Conservation (phyloP, 2,329 filamentous ascomycete genomes). For the Botrytis porri region DNA sequence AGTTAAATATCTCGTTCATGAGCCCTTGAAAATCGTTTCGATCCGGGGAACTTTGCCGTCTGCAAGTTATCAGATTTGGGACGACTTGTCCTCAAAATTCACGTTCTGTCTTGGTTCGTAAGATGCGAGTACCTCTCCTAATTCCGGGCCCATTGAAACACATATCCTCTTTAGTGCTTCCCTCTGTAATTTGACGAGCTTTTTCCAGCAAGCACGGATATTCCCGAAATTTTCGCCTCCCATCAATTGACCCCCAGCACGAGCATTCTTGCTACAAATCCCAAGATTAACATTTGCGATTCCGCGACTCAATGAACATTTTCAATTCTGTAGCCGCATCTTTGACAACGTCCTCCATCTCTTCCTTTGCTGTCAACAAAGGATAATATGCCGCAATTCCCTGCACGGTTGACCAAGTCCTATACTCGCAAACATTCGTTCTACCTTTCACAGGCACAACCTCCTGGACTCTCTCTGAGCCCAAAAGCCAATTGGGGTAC, state of each 20-base stretch:
- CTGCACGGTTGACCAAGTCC: conserved; percentile 25
- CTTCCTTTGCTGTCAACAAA: conserved; percentile 24
- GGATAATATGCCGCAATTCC: conserved; percentile 30
- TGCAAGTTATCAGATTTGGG: neutral
- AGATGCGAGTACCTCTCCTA: neutral
- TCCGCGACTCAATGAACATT: conserved; percentile 9
- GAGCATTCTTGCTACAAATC: neutral
- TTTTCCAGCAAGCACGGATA: neutral
- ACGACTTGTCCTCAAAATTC: neutral
- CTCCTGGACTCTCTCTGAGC: conserved; percentile 28
- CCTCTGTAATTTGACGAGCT: neutral
- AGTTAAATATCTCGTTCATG: neutral
- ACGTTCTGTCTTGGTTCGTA: neutral
- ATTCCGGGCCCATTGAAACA: neutral
- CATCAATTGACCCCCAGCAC: neutral
- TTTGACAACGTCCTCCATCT: conserved; percentile 18
- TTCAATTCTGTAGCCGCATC: conserved; percentile 19
- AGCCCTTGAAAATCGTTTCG: neutral
- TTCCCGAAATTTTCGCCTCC: neutral
- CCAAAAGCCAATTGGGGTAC: conserved; percentile 28
- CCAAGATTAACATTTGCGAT: neutral
- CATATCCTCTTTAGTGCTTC: neutral
- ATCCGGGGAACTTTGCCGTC: neutral
- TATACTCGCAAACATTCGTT: conserved; percentile 27
- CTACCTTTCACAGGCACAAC: conserved; percentile 25